Evolutionary conservation across 345 rosid genomes (phyloP).

Genomic region (Brassica cretica): DNA sequence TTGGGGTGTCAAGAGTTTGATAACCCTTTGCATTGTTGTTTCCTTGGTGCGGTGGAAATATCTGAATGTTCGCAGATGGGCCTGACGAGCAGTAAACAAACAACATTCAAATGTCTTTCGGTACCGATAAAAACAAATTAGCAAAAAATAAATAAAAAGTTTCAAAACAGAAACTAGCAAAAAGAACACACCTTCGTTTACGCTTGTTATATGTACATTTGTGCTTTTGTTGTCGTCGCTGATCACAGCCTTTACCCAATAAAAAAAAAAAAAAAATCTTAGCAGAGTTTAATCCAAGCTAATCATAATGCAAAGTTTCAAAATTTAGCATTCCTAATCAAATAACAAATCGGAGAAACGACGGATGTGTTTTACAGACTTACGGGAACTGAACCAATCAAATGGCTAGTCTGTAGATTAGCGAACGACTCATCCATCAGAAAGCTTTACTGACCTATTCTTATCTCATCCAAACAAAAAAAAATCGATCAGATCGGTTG

Average conservation of each 20-base stretch:
- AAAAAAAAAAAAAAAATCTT: not conserved
- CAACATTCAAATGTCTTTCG: slow-evolving; percentile 16
- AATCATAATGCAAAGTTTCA: not conserved
- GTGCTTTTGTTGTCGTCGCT: slow-evolving; percentile 50
- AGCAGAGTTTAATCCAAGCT: too few relatives aligned
- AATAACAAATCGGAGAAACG: not conserved
- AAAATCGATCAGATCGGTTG: not conserved
- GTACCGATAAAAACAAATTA: not conserved
- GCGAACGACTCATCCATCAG: slow-evolving; percentile 63
- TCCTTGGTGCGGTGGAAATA: slow-evolving; percentile 62
- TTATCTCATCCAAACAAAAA: too few relatives aligned
- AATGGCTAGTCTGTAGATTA: slow-evolving; percentile 66
- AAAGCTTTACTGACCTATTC: too few relatives aligned
- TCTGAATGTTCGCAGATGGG: slow-evolving; percentile 69
- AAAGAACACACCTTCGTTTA: slow-evolving; percentile 50
- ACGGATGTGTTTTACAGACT: slow-evolving; percentile 16
- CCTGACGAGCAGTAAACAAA: slow-evolving; percentile 43
- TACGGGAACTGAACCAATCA: slow-evolving; percentile 92
- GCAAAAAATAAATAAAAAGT: not conserved
- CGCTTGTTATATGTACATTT: slow-evolving; percentile 28
- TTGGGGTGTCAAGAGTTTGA: slow-evolving; percentile 63
- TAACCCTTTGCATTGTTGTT: slow-evolving; percentile 54
- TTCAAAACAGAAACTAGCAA: not conserved
- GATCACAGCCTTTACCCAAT: slow-evolving; percentile 55
- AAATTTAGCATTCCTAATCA: not conserved